Conservation (phyloP, 352 stramenopile species). For the Phytopythium sindhum region DNA sequence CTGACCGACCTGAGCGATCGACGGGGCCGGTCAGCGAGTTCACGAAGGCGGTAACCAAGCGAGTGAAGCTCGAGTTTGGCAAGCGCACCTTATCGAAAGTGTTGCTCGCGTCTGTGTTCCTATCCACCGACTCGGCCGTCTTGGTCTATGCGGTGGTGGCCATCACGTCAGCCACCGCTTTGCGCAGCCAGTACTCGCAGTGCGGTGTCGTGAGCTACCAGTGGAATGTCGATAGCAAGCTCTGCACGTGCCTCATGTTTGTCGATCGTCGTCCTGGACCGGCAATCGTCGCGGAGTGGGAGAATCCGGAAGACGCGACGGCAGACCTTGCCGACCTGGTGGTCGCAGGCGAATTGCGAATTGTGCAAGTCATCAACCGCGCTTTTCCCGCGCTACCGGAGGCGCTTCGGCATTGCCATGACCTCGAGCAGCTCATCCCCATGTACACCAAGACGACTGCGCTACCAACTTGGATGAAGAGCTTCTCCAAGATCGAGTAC, state of each 20-base stretch:
- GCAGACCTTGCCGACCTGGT: conserved; percentile 23
- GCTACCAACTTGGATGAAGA: conserved; percentile 22
- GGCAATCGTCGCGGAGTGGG: conserved; percentile 32
- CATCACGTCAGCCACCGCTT: conserved; percentile 15
- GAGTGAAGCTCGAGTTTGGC: conserved; percentile 13
- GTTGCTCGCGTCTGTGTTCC: conserved; percentile 26
- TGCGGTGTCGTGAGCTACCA: conserved; percentile 42
- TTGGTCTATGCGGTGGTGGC: conserved; percentile 30
- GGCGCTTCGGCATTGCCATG: conserved; percentile 22
- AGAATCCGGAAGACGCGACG: conserved; percentile 26
- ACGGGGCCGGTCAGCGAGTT: conserved; percentile 3
- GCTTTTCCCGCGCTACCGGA: conserved; percentile 28
- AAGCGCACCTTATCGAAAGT: conserved; percentile 20
- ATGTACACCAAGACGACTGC: conserved; percentile 29
- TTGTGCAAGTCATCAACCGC: conserved; percentile 45
- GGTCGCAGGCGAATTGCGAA: conserved; percentile 28
- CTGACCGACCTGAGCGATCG: background rate
- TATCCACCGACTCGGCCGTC: conserved; percentile 20
- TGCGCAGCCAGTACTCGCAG: conserved; percentile 30
- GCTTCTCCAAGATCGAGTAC: conserved; percentile 28
- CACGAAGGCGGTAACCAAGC: conserved; percentile 4
- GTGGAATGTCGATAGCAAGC: conserved; percentile 28
- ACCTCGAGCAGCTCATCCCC: conserved; percentile 32
- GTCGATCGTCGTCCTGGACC: conserved; percentile 26
- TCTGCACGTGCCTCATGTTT: conserved; percentile 40